Conservation (phyloP, 345 rosid genomes). For the Microcos paniculata region DNA sequence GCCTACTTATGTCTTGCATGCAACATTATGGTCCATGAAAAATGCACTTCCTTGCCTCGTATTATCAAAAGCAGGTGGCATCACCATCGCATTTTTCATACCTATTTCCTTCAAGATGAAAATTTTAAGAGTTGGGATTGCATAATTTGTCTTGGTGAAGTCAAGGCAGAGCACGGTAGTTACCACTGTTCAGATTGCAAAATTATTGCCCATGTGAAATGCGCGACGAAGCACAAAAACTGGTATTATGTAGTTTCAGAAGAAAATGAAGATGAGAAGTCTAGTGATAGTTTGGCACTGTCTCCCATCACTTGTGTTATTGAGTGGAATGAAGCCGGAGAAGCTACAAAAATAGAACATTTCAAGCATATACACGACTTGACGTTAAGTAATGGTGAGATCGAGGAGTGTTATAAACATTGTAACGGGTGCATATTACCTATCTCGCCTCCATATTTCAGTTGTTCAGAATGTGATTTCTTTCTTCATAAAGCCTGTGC, state of each 20-base stretch:
- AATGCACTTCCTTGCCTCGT: too few species aligned
- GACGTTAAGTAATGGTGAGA: background rate
- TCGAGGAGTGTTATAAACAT: background rate
- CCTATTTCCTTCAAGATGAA: background rate
- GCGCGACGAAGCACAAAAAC: slow-evolving; percentile 15
- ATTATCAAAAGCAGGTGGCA: background rate
- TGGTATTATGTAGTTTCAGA: slow-evolving; percentile 22
- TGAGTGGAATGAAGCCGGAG: background rate
- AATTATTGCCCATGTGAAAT: slow-evolving; percentile 16
- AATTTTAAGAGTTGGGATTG: background rate
- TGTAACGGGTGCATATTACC: slow-evolving; percentile 26
- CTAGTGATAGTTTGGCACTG: too few species aligned
- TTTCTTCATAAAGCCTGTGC: background rate
- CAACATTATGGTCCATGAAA: background rate
- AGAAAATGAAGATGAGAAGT: background rate
- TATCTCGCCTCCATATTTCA: slow-evolving; percentile 9
- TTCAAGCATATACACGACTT: slow-evolving; percentile 17
- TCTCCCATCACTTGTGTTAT: background rate
- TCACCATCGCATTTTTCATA: background rate
- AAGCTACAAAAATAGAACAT: slow-evolving; percentile 10
- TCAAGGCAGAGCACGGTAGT: slow-evolving; percentile 17
- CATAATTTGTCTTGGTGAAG: slow-evolving; percentile 9
- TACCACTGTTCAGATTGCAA: slow-evolving; percentile 16
- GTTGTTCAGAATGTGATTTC: slow-evolving; percentile 16
- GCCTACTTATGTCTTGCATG: slow-evolving; percentile 8